These are phyloP conservation scores for Xylaria grammica DNA, from an alignment of 495 filamentous ascomycete species.

Conservation along the genomic window DNA sequence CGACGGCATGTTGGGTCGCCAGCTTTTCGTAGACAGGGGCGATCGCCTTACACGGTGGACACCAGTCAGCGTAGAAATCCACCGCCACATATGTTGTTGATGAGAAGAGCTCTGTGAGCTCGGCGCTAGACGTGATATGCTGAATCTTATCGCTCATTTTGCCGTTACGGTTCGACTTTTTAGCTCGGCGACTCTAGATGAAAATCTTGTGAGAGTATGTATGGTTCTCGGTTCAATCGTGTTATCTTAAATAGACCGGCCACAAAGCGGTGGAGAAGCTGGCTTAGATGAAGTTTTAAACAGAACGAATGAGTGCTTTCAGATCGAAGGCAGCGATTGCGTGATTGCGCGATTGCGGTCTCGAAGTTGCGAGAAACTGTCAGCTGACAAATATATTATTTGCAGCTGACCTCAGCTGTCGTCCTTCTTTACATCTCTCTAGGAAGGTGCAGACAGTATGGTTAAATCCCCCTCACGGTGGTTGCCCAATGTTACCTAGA, in stretches of 20 bases:
- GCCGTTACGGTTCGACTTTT: neutral
- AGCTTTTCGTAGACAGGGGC: constrained; percentile 62
- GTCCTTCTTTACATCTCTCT: too few relatives aligned
- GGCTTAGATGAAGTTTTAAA: neutral
- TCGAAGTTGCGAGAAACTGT: constrained; percentile 10
- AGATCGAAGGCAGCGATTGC: too few relatives aligned
- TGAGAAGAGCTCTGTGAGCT: constrained; percentile 40
- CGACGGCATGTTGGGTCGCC: constrained; percentile 47
- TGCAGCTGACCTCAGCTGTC: too few relatives aligned
- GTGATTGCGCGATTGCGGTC: neutral
- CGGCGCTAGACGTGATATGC: constrained; percentile 37
- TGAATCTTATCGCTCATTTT: constrained; percentile 33
- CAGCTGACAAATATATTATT: constrained; percentile 21
- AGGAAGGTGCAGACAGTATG: too few relatives aligned
- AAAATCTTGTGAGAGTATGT: neutral
- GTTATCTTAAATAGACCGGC: neutral
- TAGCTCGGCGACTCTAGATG: neutral
- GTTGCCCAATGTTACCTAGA: too few relatives aligned
- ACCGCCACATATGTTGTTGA: constrained; percentile 48
- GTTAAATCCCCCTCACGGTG: too few relatives aligned
- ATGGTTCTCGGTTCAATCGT: neutral
- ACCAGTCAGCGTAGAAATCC: constrained; percentile 67
- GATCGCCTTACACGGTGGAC: constrained; percentile 71
- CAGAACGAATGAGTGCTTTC: neutral
- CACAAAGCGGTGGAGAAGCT: neutral